Conservation (phyloP, 352 stramenopile species). For the Globisporangium megalacanthum region DNA sequence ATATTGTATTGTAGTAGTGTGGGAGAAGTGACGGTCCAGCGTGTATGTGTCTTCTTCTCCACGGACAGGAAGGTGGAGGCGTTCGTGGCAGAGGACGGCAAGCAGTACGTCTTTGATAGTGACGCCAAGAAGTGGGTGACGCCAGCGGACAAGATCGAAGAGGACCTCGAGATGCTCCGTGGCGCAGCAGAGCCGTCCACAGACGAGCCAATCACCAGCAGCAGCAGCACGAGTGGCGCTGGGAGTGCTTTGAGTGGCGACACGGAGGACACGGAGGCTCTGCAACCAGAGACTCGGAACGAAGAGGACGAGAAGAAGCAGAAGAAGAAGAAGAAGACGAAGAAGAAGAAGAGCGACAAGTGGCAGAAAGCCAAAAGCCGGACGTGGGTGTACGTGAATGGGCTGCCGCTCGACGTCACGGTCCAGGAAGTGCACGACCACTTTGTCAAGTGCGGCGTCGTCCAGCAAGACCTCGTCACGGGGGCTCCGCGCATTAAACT, state of each 20-base stretch:
- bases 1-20: not conserved
- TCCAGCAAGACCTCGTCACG: slow-evolving; percentile 92
- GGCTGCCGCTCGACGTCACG: slow-evolving; percentile 90
- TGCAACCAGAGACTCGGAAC: slow-evolving; percentile 28
- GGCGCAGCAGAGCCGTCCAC: slow-evolving; percentile 15
- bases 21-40: too few species aligned
- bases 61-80: slow-evolving; percentile 28
- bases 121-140: slow-evolving; percentile 66
- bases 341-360: slow-evolving; percentile 56
- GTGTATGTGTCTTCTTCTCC: not conserved
- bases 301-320: slow-evolving; percentile 72
- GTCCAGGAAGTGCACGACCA: slow-evolving; percentile 90
- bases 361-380: slow-evolving; percentile 83
- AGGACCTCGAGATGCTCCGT: slow-evolving; percentile 55
- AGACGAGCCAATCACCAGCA: too few species aligned
- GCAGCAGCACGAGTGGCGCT: too few species aligned
- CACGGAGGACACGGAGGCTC: slow-evolving; percentile 7
- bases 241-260: slow-evolving; percentile 12
- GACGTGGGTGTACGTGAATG: slow-evolving; percentile 96
- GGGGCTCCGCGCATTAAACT: slow-evolving; percentile 95
- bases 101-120: slow-evolving; percentile 62
- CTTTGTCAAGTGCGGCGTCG: slow-evolving; percentile 93
- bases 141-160: slow-evolving; percentile 67
- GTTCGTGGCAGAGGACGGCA: slow-evolving; percentile 60
- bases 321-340: slow-evolving; percentile 62